Conservation (phyloP, 352 stramenopile genomes). For the Aphanomyces euteiches region DNA sequence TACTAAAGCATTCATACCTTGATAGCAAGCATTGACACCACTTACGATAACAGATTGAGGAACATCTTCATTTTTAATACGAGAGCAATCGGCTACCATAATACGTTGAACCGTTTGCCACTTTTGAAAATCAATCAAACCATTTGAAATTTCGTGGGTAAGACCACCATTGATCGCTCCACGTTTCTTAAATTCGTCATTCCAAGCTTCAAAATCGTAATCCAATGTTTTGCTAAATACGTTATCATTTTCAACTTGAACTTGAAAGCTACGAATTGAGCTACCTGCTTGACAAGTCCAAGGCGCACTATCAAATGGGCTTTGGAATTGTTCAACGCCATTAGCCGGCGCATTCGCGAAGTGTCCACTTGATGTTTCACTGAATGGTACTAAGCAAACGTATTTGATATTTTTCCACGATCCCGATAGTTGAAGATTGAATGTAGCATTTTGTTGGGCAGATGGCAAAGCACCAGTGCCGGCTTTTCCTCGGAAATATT, state of each 20-base stretch:
- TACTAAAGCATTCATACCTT: conserved; percentile 22
- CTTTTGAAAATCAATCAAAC: conserved; percentile 32
- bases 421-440: conserved; percentile 32
- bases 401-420: conserved; percentile 33
- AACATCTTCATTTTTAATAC: conserved; percentile 22
- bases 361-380: conserved; percentile 27
- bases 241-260: conserved; percentile 35
- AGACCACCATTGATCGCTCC: conserved; percentile 34
- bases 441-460: conserved; percentile 30
- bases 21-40: conserved; percentile 12
- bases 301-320: conserved; percentile 32
- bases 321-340: conserved; percentile 30
- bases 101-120: conserved; percentile 20
- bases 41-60: neutral
- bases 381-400: conserved; percentile 30
- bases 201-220: conserved; percentile 33
- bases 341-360: neutral
- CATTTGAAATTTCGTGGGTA: conserved; percentile 31
- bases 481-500: conserved; percentile 33
- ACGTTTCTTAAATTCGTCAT: conserved; percentile 33
- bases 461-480: conserved; percentile 21
- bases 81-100: conserved; percentile 31
- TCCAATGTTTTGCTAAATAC: conserved; percentile 34
- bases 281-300: conserved; percentile 34
- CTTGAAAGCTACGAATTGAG: conserved; percentile 31